Base-by-base conservation (phyloP, 2,329 filamentous ascomycete species). In the Pyrenophora teres region DNA sequence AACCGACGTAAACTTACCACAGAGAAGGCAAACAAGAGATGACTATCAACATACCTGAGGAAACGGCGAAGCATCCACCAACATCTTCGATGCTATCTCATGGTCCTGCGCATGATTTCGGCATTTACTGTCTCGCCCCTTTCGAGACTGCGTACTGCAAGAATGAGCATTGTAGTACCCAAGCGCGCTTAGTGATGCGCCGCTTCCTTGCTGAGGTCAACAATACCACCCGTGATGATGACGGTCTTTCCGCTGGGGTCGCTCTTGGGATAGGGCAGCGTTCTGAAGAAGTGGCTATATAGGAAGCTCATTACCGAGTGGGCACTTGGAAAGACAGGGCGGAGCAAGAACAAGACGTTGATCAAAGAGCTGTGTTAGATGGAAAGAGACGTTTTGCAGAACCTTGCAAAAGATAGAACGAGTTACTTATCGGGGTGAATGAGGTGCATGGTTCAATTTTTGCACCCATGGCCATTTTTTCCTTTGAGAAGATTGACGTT, bases 221-320 rank as follows among this genome's bases (percentile, higher is more conserved):
- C 52, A 54, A 73, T 74, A 13, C 58, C 48, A 23, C 72, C 71
- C 3, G 69, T 81, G 7, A 80, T 69, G 13, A 80, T 72, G 41
- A 76, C 63, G 0, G 74, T 76, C 47, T 77, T 69, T n/a, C 57
- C 61, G 3, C 27, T 52, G 46, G 53, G 62, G 48, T 54, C 38
- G 13, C 40, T 46, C 2, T 40, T 51, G 15, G 59, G 61, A 9
- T 52, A 46, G 9, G 48, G 40, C 3, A 60, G 74, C 5, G 62
- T 72, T 25, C 72, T 53, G 48, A 76, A 67, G 54, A 76, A 68
- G 48, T 78, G 76, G 21, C 58, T 63, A 56, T 76, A 72, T 37
- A 78, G 50, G 56, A 77, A 75, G 16, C 46, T 46, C 56, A 58
- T 58, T 33, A 12, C 12, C 39, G 13, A 15, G 5, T n/a, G 13